Percentiles rank a stretch among this genome's conserved stretches.
Conservation (phyloP, 1,284 basidiomycete genomes). For the Heterobasidion irregulare region DNA sequence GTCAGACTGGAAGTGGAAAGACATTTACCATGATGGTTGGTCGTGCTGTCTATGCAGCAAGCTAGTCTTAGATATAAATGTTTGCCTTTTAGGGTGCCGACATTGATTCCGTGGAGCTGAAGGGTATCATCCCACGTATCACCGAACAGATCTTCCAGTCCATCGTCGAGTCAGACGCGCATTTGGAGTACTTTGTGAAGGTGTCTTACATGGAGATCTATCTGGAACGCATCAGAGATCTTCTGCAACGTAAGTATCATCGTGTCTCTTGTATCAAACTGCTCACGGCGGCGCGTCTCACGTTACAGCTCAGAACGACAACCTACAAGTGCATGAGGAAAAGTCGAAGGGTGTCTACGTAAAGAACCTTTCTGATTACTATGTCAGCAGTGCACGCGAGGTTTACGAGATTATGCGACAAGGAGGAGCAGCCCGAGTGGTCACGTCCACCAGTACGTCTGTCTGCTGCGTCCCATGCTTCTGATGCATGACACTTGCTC, state of each 20-base stretch:
- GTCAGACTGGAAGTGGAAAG: conserved; percentile 97
- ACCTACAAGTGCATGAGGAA: conserved; percentile 97
- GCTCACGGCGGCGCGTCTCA: not conserved
- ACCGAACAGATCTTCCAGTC: conserved; percentile 99
- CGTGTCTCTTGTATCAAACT: not conserved
- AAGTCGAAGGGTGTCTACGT: conserved; percentile 98
- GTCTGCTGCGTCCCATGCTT: not conserved
- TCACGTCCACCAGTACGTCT: conserved; percentile 86
- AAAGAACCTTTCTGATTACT: conserved; percentile 96
- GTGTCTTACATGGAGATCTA: conserved; percentile 99
- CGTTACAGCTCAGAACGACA: conserved; percentile 87
- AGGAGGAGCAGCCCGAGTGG: conserved; percentile 85
- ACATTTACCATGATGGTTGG: conserved; percentile 96
- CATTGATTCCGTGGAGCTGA: conserved; percentile 87
- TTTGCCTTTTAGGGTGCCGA: conserved; percentile 72
- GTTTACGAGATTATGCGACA: conserved; percentile 99
- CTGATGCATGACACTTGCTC: not conserved
- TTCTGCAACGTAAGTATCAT: conserved; percentile 79
- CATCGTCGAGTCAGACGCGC: conserved; percentile 91
- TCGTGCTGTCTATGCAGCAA: conserved; percentile 8
- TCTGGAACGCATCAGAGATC: conserved; percentile 92
- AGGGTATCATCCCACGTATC: conserved; percentile 97
- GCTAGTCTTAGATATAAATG: not conserved
- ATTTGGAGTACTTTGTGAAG: conserved; percentile 98
- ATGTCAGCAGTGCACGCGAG: conserved; percentile 93